phyloP scores from a whole-genome alignment of 768 basidiomycete genomes.

The Russula sp. region DNA sequence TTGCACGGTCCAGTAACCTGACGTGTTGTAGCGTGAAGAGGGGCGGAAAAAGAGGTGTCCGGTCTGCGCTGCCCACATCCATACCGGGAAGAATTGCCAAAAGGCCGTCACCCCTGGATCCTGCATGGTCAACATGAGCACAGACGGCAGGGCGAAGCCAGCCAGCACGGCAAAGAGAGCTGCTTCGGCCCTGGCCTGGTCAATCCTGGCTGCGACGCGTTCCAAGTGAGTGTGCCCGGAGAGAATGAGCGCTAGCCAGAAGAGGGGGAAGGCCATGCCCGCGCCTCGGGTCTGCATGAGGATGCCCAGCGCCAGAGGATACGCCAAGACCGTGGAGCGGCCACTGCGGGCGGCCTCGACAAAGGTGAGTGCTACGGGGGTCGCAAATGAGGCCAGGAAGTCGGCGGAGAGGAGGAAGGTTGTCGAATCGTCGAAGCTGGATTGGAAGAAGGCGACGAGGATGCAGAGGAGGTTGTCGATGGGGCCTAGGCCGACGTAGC shows the following conservation, averaged over 20 bases:
- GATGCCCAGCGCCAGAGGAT: constrained; percentile 7
- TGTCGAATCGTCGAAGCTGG: constrained; percentile 1
- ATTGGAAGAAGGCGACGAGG: constrained; percentile 20
- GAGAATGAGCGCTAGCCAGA: constrained; percentile 15
- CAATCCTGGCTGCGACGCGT: constrained; percentile 4
- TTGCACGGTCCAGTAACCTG: constrained; percentile 18
- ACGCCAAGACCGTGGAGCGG: constrained; percentile 3
- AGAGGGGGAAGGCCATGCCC: constrained; percentile 12
- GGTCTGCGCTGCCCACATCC: constrained; percentile 9
- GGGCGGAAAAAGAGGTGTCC: constrained; percentile 19
- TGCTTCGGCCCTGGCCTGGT: constrained; percentile 19
- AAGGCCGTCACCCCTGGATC: constrained; percentile 17
- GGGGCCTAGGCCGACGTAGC: constrained; percentile 9
- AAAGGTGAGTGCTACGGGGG: constrained; percentile 13
- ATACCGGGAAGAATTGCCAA: constrained; percentile 18
- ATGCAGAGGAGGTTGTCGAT: constrained; percentile 7
- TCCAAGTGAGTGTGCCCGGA: constrained; percentile 10
- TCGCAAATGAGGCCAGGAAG: constrained; percentile 8
- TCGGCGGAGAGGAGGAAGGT: constrained; percentile 7
- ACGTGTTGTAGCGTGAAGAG: constrained; percentile 8
- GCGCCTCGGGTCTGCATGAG: constrained; percentile 14
- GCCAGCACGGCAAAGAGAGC: constrained; percentile 14
- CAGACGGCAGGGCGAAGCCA: constrained; percentile 13
- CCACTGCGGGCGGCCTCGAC: constrained; percentile 16
- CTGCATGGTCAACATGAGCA: constrained; percentile 6